These are phyloP conservation scores for Trichoderma gamsii DNA, from an alignment of 495 filamentous ascomycete genomes.

Conservation along the genomic window DNA sequence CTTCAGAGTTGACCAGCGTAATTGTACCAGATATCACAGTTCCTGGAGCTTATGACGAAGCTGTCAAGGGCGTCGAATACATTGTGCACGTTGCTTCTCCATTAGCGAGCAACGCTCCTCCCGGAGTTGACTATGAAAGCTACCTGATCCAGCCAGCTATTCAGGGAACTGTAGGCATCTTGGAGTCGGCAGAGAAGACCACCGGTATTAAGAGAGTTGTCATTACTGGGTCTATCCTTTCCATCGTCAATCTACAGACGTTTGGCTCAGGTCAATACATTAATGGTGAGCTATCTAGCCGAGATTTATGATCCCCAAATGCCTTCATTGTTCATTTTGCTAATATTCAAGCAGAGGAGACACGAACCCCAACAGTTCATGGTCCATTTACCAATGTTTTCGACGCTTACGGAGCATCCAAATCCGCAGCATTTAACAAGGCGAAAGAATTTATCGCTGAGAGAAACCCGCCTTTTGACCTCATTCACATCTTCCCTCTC, in stretches of 20 bases:
- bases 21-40: slow-evolving; percentile 42
- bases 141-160: slow-evolving; percentile 37
- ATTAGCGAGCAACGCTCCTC: slow-evolving; percentile 31
- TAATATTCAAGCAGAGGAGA: slow-evolving; percentile 16
- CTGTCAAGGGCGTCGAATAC: slow-evolving; percentile 36
- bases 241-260: neutral
- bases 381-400: slow-evolving; percentile 20
- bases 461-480: slow-evolving; percentile 18
- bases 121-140: slow-evolving; percentile 30
- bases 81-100: slow-evolving; percentile 51
- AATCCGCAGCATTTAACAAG: slow-evolving; percentile 26
- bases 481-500: slow-evolving; percentile 16
- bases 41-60: slow-evolving; percentile 44
- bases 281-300: neutral
- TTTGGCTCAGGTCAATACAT: neutral
- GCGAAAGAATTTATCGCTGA: slow-evolving; percentile 29
- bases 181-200: slow-evolving; percentile 30
- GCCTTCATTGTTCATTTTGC: neutral
- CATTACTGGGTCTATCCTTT: slow-evolving; percentile 13
- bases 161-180: slow-evolving; percentile 42
- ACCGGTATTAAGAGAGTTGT: slow-evolving; percentile 13
- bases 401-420: slow-evolving; percentile 23
- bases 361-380: slow-evolving; percentile 19
- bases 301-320: neutral
- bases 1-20: slow-evolving; percentile 36